Conservation (phyloP, 129 eudicot species). For the Escallonia herrerae region DNA sequence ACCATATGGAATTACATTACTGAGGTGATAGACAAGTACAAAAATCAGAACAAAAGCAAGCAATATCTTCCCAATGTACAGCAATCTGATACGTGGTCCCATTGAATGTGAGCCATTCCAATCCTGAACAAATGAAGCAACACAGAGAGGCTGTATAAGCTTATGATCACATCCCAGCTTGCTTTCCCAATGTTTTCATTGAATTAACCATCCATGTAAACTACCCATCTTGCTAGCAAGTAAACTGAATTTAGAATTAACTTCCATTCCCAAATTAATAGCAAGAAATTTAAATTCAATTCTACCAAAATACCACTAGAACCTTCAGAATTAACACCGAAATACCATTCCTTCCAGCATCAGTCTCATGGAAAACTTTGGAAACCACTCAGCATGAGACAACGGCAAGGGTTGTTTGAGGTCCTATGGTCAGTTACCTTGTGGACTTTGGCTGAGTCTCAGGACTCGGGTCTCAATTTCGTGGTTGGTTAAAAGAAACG, state of each 20-base stretch:
- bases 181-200: not conserved
- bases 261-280: not conserved
- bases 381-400: too few species aligned
- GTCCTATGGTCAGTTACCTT: too few species aligned
- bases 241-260: too few species aligned
- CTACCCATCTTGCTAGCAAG: too few species aligned
- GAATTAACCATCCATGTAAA: not conserved
- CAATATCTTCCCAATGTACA: slow-evolving; percentile 60
- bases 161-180: not conserved
- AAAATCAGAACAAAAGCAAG: slow-evolving; percentile 57
- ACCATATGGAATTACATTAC: slow-evolving; percentile 18
- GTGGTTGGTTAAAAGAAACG: too few species aligned
- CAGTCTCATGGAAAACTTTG: too few species aligned
- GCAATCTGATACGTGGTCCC: slow-evolving; percentile 23
- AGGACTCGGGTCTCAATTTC: too few species aligned
- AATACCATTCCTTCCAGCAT: too few species aligned
- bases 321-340: too few species aligned
- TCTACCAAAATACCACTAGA: not conserved
- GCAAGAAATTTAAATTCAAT: not conserved
- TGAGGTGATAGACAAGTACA: slow-evolving; percentile 38
- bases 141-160: not conserved
- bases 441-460: too few species aligned
- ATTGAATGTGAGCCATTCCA: slow-evolving; percentile 21
- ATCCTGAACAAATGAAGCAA: slow-evolving; percentile 31
- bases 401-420: too few species aligned